Conservation (phyloP, 306 rosid species). For the Trichosanthes truncata region DNA sequence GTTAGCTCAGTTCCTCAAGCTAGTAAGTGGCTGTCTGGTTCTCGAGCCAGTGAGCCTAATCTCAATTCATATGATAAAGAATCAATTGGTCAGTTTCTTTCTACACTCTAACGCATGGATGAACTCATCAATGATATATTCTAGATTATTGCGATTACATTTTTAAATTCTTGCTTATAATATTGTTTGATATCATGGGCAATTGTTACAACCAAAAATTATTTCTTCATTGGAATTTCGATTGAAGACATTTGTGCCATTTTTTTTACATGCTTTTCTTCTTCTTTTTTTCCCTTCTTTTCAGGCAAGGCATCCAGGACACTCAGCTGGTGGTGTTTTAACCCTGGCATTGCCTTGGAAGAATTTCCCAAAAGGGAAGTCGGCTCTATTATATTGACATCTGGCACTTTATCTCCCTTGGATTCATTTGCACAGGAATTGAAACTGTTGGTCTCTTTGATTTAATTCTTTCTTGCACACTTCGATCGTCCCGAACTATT, state of each 20-base stretch:
- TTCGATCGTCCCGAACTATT: slow-evolving; percentile 18
- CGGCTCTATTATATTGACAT: slow-evolving; percentile 84
- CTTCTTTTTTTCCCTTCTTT: slow-evolving; percentile 11
- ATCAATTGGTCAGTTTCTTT: not conserved
- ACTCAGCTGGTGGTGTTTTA: slow-evolving; percentile 99
- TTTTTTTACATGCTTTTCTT: slow-evolving; percentile 12
- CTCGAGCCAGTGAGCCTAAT: not conserved
- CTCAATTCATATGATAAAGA: not conserved
- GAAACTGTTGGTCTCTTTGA: slow-evolving; percentile 47
- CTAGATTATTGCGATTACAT: not conserved
- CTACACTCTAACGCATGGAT: not conserved
- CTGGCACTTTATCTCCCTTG: slow-evolving; percentile 89
- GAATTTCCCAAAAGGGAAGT: slow-evolving; percentile 49
- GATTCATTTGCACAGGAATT: slow-evolving; percentile 88
- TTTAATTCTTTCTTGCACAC: slow-evolving; percentile 1
- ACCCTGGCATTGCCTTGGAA: slow-evolving; percentile 96
- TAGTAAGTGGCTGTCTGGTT: not conserved
- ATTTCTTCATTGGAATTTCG: not conserved
- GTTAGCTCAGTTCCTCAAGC: not conserved
- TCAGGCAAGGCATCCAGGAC: slow-evolving; percentile 75
- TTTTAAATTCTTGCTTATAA: not conserved
- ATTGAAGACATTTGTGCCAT: slow-evolving; percentile 1
- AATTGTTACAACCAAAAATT: not conserved
- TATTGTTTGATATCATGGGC: not conserved
- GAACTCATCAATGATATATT: not conserved